Evolutionary conservation across 2,329 filamentous ascomycete species (phyloP), one percentile per base, ranked within the genome.

Genomic region (Sclerotinia subarctica): DNA sequence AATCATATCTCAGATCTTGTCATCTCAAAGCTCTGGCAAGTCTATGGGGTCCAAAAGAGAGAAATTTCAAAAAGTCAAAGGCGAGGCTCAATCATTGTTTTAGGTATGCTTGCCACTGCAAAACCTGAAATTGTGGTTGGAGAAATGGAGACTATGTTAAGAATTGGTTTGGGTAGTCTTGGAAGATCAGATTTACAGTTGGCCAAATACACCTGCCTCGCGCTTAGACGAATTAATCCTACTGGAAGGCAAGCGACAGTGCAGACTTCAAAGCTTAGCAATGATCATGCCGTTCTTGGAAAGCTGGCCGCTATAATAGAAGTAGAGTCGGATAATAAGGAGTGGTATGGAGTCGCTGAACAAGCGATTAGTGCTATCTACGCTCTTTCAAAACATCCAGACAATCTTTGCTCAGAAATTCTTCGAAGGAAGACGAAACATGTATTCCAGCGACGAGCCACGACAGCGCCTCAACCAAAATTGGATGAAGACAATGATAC

Each of bases 351-450:
- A 4, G 89, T 98, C 54, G 94, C 95, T 26, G 96, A 99, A 78
- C 95, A 99, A 80, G 94, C 95, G 11, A 92, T 99, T 77, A 92
- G 91, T 72, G 95, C 95, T 59, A 97, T 99, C 62, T 99, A 99
- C 75, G 88, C 92, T 38, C 84, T 99, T 21, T 93, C 95, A 2
- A 96, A 95, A 78, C 94, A 98, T 77, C 95, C 95, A 0, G 95
- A 99, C 77, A 91, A 90, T 3, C 84, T 99, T 8, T 98, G 94
- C 78, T 96, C 95, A 0, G 92, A 97, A 68, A 90, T 98, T 19
- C 86, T 99, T 60, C 88, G 92, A 67, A 87, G 92, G 72, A 96
- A 96, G 81, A 95, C 94, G 0, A 92, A 87, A 74, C 84, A 87
- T 49, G 93, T 98, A 2, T 99, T 92, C 76, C 84, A 74, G 56